Conservation (phyloP, 805 yeast species). For the Monosporozyma servazzii region DNA sequence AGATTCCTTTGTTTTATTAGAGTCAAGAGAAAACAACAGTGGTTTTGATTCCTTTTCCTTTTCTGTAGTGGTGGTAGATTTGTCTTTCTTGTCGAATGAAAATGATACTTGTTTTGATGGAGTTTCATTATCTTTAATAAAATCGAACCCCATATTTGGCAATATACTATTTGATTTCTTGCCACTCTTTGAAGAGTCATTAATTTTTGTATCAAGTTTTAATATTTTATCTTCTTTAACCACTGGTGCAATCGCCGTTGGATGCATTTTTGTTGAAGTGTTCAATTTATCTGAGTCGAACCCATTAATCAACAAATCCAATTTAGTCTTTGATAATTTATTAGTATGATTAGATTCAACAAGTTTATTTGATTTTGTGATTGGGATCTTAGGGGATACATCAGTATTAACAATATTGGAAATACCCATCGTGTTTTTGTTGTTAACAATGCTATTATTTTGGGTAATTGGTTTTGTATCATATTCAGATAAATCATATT, state of each 20-base stretch:
- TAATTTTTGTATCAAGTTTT: background rate
- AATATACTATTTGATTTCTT: slow-evolving; percentile 7
- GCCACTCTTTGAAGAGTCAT: background rate
- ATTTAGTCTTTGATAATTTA: slow-evolving; percentile 11
- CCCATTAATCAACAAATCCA: slow-evolving; percentile 11
- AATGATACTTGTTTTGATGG: slow-evolving; percentile 10
- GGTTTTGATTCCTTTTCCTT: background rate
- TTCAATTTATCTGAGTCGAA: background rate
- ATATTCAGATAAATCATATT: slow-evolving; percentile 21
- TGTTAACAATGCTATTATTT: background rate
- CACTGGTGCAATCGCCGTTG: background rate
- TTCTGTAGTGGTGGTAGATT: background rate
- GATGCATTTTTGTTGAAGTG: background rate
- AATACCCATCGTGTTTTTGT: background rate
- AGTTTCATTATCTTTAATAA: slow-evolving; percentile 18
- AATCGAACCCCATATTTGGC: slow-evolving; percentile 29
- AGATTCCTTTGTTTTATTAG: background rate
- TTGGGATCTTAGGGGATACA: background rate
- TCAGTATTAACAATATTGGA: background rate
- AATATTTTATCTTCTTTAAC: background rate
- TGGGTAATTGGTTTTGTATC: slow-evolving; percentile 5
- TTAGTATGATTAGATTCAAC: background rate
- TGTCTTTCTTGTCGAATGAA: background rate
- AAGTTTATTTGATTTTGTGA: background rate
- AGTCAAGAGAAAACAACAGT: background rate